Evolutionary conservation across 1,284 basidiomycete genomes (phyloP).

Genomic region (Moesziomyces sp.): DNA sequence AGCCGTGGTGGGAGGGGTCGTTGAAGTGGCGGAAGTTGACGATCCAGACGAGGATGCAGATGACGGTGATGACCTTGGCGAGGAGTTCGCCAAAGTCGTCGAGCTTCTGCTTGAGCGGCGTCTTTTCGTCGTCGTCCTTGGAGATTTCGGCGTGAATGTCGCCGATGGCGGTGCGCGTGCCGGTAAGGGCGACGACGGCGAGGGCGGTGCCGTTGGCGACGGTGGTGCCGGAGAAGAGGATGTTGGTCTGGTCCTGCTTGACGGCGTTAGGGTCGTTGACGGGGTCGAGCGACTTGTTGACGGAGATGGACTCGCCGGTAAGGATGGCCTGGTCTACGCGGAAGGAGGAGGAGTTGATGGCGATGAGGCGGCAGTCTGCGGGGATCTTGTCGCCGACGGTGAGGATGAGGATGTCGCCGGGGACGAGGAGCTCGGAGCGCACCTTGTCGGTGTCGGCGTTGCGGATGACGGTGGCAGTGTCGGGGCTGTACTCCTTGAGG

Average conservation of each 20-base stretch:
- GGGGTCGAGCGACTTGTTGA: constrained; percentile 59
- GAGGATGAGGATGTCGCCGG: constrained; percentile 64
- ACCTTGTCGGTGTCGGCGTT: constrained; percentile 47
- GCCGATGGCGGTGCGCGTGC: constrained; percentile 63
- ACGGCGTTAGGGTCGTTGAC: constrained; percentile 59
- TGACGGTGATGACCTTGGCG: constrained; percentile 65
- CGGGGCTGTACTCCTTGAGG: constrained; percentile 64
- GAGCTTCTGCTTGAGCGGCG: constrained; percentile 66
- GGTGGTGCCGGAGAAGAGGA: constrained; percentile 66
- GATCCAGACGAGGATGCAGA: constrained; percentile 67
- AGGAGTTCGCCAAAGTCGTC: constrained; percentile 67
- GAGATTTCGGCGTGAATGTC: constrained; percentile 65
- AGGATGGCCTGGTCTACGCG: constrained; percentile 67
- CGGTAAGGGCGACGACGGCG: constrained; percentile 62
- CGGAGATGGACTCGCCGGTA: constrained; percentile 64
- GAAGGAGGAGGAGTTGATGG: constrained; percentile 61
- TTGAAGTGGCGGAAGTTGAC: constrained; percentile 66
- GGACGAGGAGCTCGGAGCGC: constrained; percentile 59
- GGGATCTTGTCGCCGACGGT: constrained; percentile 67
- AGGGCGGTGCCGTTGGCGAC: constrained; percentile 61
- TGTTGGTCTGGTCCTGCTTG: constrained; percentile 67
- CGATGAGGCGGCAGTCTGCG: constrained; percentile 63
- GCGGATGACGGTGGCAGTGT: constrained; percentile 61
- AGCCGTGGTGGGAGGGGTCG: constrained; percentile 66
- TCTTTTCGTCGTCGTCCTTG: constrained; percentile 63